Evolutionary conservation across 805 yeast genomes (phyloP).

Genomic region (Wickerhamomyces strasburgensis): DNA sequence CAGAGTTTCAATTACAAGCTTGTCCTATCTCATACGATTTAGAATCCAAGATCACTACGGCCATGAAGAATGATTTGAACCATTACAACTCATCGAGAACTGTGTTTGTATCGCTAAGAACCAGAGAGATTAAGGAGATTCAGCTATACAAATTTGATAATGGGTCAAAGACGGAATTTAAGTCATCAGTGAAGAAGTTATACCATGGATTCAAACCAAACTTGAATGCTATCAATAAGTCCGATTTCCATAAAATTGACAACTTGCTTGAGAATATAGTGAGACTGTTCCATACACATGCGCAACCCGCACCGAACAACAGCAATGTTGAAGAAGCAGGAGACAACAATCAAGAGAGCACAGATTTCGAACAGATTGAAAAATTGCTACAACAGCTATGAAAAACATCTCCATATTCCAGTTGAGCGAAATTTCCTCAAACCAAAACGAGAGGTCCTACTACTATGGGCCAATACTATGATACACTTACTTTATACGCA

Average conservation of each 20-base stretch:
- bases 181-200: slow-evolving; percentile 9
- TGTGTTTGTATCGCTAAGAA: slow-evolving; percentile 30
- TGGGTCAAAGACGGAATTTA: slow-evolving; percentile 7
- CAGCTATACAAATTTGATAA: slow-evolving; percentile 2
- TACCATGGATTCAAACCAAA: slow-evolving; percentile 11
- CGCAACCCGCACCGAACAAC: background rate
- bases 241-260: slow-evolving; percentile 9
- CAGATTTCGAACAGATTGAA: too few relatives aligned
- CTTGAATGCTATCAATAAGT: slow-evolving; percentile 5
- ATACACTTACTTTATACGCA: too few relatives aligned
- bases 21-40: slow-evolving; percentile 47
- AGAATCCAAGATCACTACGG: slow-evolving; percentile 40
- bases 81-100: slow-evolving; percentile 22
- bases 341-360: too few relatives aligned
- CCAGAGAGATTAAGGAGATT: slow-evolving; percentile 34
- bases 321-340: background rate
- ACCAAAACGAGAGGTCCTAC: too few relatives aligned
- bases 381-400: too few relatives aligned
- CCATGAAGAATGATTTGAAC: slow-evolving; percentile 50
- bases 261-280: slow-evolving; percentile 5
- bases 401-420: too few relatives aligned
- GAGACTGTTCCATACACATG: background rate
- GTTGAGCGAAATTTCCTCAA: too few relatives aligned
- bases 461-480: too few relatives aligned
- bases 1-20: slow-evolving; percentile 42